These are phyloP conservation scores for Ruellia speciosa DNA, from an alignment of 305 asterid genomes.

Conservation along the genomic window DNA sequence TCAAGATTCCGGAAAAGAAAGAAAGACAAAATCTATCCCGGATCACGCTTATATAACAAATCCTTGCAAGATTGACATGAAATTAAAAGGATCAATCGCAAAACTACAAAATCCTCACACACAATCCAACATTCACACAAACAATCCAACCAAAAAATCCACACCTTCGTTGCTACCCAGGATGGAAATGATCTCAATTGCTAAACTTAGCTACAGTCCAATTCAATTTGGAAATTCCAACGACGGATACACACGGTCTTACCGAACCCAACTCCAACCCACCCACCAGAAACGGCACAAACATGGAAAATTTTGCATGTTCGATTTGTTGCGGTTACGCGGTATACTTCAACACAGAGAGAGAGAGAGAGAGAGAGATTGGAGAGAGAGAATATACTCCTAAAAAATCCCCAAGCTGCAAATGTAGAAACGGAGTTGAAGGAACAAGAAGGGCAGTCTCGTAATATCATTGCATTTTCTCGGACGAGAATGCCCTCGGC, in stretches of 20 bases:
- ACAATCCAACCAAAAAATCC: conserved; percentile 21
- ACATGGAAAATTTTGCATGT: conserved; percentile 9
- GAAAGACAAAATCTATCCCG: background rate
- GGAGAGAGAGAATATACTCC: conserved; percentile 45
- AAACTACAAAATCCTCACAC: conserved; percentile 14
- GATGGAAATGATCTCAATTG: conserved; percentile 17
- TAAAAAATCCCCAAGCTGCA: conserved; percentile 32
- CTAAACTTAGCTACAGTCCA: conserved; percentile 14
- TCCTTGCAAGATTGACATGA: conserved; percentile 19
- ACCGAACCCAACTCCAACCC: conserved; percentile 13
- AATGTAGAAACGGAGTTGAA: conserved; percentile 13
- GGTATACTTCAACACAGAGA: conserved; percentile 9
- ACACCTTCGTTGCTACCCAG: conserved; percentile 11
- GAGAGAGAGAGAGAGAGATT: conserved; percentile 16
- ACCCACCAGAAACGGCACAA: conserved; percentile 21
- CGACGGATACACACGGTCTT: conserved; percentile 4
- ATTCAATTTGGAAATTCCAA: conserved; percentile 8
- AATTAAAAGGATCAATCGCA: conserved; percentile 10
- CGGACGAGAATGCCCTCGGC: conserved; percentile 42
- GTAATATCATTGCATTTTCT: conserved; percentile 4
- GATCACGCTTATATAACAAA: conserved; percentile 2
- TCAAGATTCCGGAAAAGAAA: background rate
- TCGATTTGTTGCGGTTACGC: conserved; percentile 16
- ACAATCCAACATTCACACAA: conserved; percentile 12
- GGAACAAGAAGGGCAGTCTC: conserved; percentile 27